Evolutionary conservation across 495 filamentous ascomycete genomes (phyloP), one percentile per base, ranked within the genome.

Genomic region (Diplogelasinospora grovesii): DNA sequence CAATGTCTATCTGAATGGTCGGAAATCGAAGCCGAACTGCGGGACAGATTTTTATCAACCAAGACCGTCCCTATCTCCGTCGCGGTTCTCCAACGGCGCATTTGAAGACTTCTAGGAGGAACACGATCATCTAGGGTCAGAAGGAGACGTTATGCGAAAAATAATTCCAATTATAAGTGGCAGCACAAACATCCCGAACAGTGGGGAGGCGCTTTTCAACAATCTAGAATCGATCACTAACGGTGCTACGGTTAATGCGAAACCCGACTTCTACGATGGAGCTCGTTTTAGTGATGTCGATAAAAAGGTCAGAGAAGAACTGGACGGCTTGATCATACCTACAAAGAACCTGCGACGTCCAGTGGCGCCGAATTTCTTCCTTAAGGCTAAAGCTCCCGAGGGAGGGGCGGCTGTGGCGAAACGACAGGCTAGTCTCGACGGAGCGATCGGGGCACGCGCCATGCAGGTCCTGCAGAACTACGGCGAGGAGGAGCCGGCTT

Each of bases 381-480:
- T 66, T 3, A 60, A 67, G 30, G 61, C 37, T 7, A 73, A 72
- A 43, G 56, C 53, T 2, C 54, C 57, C 0, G 25, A 41, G 32
- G 70, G 67, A 22, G 36, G 36, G 9, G 8, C 45, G 8, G 52
- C 43, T 9, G 66, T 67, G 11, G 56, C 52, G 34, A 22, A 14
- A 41, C 55, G 61, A 23, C 67, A 74, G 45, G 66, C 63, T 25
- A 54, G 43, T 29, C 59, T 67, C 48, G 52, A 68, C 41, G 67
- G 69, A 14, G 69, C 68, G 8, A 36, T 65, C 13, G 70, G 69
- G 8, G 68, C 65, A 21, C 64, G 66, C 36, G 67, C 41, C 22
- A 72, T 73, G 55, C 61, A 65, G 30, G 41, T 36, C 22, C 56
- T 75, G 36, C 61, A 67, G 52, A 67, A 56, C 42, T 73, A 70